A percentile compares a stretch with the other conserved stretches of the same genome.
These are phyloP conservation scores for Cercophora sp. DNA, from an alignment of 495 filamentous ascomycete species.

Conservation along the genomic window DNA sequence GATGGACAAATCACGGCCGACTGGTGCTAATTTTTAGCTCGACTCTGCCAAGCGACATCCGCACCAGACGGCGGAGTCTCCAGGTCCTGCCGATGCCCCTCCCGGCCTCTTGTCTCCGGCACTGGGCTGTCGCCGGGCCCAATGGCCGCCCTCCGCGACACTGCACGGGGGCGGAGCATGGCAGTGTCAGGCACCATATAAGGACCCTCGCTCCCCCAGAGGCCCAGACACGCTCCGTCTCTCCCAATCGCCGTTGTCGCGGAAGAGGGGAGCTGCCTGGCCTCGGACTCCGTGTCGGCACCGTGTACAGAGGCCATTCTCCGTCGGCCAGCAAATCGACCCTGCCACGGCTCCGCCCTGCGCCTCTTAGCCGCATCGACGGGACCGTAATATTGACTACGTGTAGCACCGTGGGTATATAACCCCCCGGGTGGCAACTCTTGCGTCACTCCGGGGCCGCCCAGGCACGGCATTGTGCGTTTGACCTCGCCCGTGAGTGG, in stretches of 20 bases:
- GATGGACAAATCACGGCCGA: neutral
- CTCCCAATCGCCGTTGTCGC: neutral
- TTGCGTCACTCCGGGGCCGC: conserved; percentile 4
- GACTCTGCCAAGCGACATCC: no score
- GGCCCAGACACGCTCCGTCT: neutral
- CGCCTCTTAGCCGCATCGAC: neutral
- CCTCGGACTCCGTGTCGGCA: neutral
- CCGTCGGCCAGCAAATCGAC: neutral
- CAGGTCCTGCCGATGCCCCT: no score
- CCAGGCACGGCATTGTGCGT: neutral
- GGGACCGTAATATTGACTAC: conserved; percentile 5
- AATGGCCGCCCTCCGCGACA: neutral
- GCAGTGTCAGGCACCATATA: neutral
- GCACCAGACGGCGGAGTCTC: no score
- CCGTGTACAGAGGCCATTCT: neutral
- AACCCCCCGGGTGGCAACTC: neutral
- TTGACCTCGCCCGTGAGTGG: no score
- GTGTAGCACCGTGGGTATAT: neutral
- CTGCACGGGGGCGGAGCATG: conserved; percentile 4
- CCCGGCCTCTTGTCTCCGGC: no score
- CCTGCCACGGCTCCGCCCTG: neutral
- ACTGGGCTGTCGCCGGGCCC: no score
- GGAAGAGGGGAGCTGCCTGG: neutral
- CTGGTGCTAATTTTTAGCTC: no score
- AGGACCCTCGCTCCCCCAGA: neutral